These are phyloP conservation scores for Lactifluus echinatus DNA, from an alignment of 768 basidiomycete species.

Conservation along the genomic window DNA sequence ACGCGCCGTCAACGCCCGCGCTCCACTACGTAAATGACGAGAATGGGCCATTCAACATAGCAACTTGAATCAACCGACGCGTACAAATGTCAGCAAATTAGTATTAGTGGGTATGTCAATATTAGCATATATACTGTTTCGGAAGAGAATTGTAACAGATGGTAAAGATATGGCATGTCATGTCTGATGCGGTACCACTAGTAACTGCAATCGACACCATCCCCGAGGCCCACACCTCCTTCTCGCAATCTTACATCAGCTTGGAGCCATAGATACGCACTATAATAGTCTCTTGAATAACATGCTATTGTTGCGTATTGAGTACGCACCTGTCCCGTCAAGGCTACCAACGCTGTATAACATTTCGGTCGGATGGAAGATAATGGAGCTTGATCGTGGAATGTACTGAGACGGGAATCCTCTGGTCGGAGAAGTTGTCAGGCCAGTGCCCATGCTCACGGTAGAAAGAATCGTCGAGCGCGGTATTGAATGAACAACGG, in stretches of 20 bases:
- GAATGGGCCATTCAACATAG: background rate
- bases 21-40: conserved; percentile 2
- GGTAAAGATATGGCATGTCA: conserved; percentile 1
- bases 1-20: background rate
- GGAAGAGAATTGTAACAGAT: conserved; percentile 4
- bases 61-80: too few relatives aligned
- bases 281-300: background rate
- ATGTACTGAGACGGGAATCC: conserved; percentile 49
- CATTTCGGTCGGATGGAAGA: conserved; percentile 86
- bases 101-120: conserved; percentile 4
- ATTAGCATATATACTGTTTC: conserved; percentile 3
- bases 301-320: background rate
- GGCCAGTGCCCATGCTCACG: conserved; percentile 45
- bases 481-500: conserved; percentile 50
- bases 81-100: background rate
- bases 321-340: conserved; percentile 45
- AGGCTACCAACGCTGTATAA: conserved; percentile 63
- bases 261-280: conserved; percentile 21
- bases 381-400: conserved; percentile 52
- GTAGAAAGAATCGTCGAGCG: conserved; percentile 34
- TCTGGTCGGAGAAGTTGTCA: conserved; percentile 47
- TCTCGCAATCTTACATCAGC: conserved; percentile 10
- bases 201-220: background rate
- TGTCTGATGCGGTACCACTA: background rate
- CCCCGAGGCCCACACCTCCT: background rate